Base-by-base conservation (phyloP, 169 alveolate species). In the Plasmodium sp. region DNA sequence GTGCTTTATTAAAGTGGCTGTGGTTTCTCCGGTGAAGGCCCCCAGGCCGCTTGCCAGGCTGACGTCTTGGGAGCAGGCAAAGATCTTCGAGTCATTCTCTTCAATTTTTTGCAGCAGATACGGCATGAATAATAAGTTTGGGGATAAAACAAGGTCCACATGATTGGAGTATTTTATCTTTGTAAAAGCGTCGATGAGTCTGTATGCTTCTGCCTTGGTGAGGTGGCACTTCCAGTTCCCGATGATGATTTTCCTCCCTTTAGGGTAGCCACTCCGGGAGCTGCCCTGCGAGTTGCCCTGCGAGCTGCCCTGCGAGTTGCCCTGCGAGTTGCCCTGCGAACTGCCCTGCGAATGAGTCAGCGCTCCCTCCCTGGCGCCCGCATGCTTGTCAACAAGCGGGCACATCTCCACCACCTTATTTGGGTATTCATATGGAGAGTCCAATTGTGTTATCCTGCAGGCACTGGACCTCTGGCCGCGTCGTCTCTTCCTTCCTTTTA, bases 11-110 rank as follows among this genome's bases (percentile, higher is more conserved):
- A 96, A 85, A 31, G 84, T 95, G 10, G 97, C 97, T 18, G 97
- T 96, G 81, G 96, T 95, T 77, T 96, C 97, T 12, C 97, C 97
- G 58, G 97, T 96, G 79, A 81, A 96, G 18, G 97, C 96, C 5
- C 97, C 97, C n/a, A 93, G 91, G 18, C 93, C 95, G 5, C 84
- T 83, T 79, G 83, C 93, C 75, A 84, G 41, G 48, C 95, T 92
- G 33, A 92, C 88, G 56, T 92, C 93, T 79, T 92, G 95, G 4
- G 95, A 54, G 72, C 95, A 92, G 1, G 90, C 48, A 33, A 18
- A 62, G 81, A 90, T 90, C 48, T 80, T 90, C n/a, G 94, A 90
- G 18, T 90, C 62, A 45, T 90, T 90, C n/a, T 80, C 67, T 31
- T 79, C 51, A 58, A 90, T 90, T 71, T 90, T 90, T 79, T 80